These are phyloP conservation scores for Psilocybe subaeruginosa DNA, from an alignment of 768 basidiomycete genomes.

Conservation along the genomic window DNA sequence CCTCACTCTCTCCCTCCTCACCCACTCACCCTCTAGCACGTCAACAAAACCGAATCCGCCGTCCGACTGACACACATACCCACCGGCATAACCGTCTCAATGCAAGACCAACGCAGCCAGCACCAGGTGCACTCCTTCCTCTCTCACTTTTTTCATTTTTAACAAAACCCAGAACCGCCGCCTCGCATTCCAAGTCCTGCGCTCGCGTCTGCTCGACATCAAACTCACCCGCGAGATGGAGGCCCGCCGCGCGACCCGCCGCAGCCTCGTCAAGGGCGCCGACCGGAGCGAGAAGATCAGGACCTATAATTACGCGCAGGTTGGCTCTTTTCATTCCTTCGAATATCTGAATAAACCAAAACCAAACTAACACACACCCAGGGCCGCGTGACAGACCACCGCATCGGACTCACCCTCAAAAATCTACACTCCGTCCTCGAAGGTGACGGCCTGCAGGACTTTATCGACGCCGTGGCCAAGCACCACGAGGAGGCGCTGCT, in stretches of 20 bases:
- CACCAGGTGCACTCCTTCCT: constrained; percentile 66
- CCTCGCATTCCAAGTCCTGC: constrained; percentile 90
- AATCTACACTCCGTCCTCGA: constrained; percentile 69
- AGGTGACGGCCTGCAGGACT: constrained; percentile 60
- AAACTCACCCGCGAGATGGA: constrained; percentile 74
- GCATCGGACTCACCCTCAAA: constrained; percentile 76
- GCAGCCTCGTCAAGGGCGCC: constrained; percentile 75
- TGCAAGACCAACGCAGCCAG: constrained; percentile 97
- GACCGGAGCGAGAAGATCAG: constrained; percentile 94
- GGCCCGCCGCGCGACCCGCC: constrained; percentile 67
- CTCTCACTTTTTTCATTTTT: background rate
- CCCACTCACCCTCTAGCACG: constrained; percentile 61
- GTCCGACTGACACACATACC: constrained; percentile 93
- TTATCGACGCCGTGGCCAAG: constrained; percentile 59
- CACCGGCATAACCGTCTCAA: constrained; percentile 92
- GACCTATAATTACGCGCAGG: constrained; percentile 95
- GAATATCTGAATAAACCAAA: background rate
- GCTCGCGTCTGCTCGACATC: constrained; percentile 82
- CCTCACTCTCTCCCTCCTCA: background rate
- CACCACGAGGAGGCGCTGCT: constrained; percentile 58
- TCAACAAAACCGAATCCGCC: constrained; percentile 98
- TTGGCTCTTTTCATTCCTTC: constrained; percentile 22
- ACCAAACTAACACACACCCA: constrained; percentile 27
- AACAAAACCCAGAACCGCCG: constrained; percentile 69
- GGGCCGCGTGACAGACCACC: constrained; percentile 94